phyloP scores from a whole-genome alignment of 202 grass and related monocot species.

The Panicum hallii region DNA sequence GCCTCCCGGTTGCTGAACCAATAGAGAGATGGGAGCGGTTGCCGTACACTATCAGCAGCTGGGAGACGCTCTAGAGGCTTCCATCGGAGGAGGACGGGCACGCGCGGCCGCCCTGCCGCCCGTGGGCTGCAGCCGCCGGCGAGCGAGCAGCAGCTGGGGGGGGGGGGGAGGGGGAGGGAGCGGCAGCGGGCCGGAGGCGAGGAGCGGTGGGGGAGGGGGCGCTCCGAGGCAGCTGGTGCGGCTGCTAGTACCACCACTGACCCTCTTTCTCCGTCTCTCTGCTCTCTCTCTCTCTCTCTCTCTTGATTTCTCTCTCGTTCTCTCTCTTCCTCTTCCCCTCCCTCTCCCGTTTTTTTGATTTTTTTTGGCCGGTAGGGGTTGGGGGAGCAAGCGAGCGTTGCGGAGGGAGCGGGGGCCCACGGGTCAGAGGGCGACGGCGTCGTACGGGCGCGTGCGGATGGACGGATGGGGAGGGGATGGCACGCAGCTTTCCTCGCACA shows the following conservation, averaged over 20 bases:
- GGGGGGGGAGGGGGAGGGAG: background rate
- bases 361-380: background rate
- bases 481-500: background rate
- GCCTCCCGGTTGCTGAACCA: background rate
- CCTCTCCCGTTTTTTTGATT: no score
- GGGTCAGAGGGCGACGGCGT: background rate
- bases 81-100: background rate
- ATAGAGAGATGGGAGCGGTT: background rate
- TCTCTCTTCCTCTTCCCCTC: background rate
- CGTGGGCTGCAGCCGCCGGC: background rate
- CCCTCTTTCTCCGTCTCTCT: background rate
- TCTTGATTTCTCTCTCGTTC: background rate
- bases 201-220: background rate
- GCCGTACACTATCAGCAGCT: constrained; percentile 42
- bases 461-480: background rate
- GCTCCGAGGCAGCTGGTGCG: constrained; percentile 27
- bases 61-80: background rate
- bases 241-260: background rate
- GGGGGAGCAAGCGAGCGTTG: background rate
- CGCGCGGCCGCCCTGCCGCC: background rate
- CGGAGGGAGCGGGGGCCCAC: background rate
- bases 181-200: background rate
- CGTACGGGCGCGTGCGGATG: background rate
- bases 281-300: background rate
- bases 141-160: background rate